phyloP scores from a whole-genome alignment of 2,329 filamentous ascomycete species.

The Didymosphaeria variabile region DNA sequence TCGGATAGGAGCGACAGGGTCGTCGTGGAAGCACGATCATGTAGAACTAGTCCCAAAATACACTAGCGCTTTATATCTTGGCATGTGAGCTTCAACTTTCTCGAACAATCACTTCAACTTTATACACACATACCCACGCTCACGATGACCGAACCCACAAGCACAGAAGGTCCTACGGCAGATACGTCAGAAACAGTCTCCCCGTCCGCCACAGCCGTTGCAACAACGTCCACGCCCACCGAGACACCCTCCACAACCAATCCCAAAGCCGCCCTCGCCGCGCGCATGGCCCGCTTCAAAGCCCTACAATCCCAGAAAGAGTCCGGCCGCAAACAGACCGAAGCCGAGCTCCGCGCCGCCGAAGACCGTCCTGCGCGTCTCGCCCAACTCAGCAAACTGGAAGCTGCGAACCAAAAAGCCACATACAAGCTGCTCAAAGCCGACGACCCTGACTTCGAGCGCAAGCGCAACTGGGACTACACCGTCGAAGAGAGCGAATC shows the following conservation, averaged over 20 bases:
- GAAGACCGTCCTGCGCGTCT: slow-evolving; percentile 40
- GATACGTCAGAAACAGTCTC: slow-evolving; percentile 4
- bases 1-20: no score
- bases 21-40: no score
- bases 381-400: slow-evolving; percentile 76
- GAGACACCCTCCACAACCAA: slow-evolving; percentile 21
- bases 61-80: slow-evolving; percentile 12
- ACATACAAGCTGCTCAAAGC: slow-evolving; percentile 93
- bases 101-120: neutral
- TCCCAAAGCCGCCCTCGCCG: slow-evolving; percentile 44
- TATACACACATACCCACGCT: neutral
- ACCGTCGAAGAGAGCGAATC: slow-evolving; percentile 92
- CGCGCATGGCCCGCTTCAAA: slow-evolving; percentile 77
- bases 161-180: neutral
- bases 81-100: slow-evolving; percentile 12
- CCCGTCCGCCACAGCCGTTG: neutral
- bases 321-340: slow-evolving; percentile 70
- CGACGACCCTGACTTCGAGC: slow-evolving; percentile 93
- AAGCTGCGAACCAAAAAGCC: slow-evolving; percentile 85
- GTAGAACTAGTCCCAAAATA: no score
- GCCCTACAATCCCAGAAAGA: slow-evolving; percentile 77
- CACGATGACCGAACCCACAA: slow-evolving; percentile 18
- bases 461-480: slow-evolving; percentile 99
- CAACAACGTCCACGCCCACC: slow-evolving; percentile 13
- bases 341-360: slow-evolving; percentile 47